Evolutionary conservation across 2,329 filamentous ascomycete species (phyloP).

Genomic region (Fusarium acutatum): DNA sequence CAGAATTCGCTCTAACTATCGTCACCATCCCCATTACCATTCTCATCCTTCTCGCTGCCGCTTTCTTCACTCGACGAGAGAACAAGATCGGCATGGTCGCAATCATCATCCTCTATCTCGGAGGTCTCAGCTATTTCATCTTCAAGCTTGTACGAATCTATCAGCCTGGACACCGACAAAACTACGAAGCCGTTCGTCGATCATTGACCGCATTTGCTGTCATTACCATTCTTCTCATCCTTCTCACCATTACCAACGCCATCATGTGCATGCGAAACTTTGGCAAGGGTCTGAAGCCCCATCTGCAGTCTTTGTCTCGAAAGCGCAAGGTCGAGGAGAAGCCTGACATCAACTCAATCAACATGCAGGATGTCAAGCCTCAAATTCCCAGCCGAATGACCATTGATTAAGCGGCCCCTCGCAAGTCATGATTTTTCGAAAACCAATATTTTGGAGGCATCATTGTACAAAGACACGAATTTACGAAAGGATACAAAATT

Average conservation of each 20-base stretch:
- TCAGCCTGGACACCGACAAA: slow-evolving; percentile 62
- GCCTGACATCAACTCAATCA: slow-evolving; percentile 64
- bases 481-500: slow-evolving; percentile 44
- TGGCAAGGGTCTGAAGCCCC: slow-evolving; percentile 85
- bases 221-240: slow-evolving; percentile 87
- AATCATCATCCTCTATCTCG: slow-evolving; percentile 87
- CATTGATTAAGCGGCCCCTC: slow-evolving; percentile 59
- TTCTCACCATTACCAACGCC: slow-evolving; percentile 88
- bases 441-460: slow-evolving; percentile 1
- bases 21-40: slow-evolving; percentile 93
- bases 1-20: slow-evolving; percentile 87
- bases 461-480: slow-evolving; percentile 50
- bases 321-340: slow-evolving; percentile 60
- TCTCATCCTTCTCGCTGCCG: slow-evolving; percentile 83
- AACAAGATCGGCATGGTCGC: slow-evolving; percentile 78
- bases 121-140: slow-evolving; percentile 91
- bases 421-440: slow-evolving; percentile 10
- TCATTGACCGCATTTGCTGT: slow-evolving; percentile 94
- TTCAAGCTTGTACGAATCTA: slow-evolving; percentile 99
- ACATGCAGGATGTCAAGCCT: slow-evolving; percentile 65
- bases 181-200: slow-evolving; percentile 82
- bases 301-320: slow-evolving; percentile 68
- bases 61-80: slow-evolving; percentile 85
- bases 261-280: slow-evolving; percentile 92
- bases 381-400: slow-evolving; percentile 66